These are phyloP conservation scores for Phlyctochytrium arcticum DNA, from an alignment of 192 early-diverging fungal genomes.

Conservation along the genomic window DNA sequence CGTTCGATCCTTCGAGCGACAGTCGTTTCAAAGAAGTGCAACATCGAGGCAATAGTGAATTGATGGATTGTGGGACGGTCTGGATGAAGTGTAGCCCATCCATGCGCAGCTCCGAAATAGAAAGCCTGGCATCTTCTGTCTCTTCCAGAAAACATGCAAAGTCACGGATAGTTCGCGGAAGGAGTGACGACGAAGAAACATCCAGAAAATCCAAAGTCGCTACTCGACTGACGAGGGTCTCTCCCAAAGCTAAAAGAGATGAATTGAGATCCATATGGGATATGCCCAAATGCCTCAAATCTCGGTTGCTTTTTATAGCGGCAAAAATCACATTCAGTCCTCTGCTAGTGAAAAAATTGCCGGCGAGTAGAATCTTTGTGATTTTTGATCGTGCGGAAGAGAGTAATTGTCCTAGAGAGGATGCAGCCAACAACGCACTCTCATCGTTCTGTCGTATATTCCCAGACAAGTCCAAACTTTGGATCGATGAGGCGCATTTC, in stretches of 20 bases:
- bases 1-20: too few relatives aligned
- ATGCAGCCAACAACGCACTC: background rate
- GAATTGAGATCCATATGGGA: slow-evolving; percentile 14
- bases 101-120: background rate
- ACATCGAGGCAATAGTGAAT: background rate
- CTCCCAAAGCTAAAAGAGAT: background rate
- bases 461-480: background rate
- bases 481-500: too few relatives aligned
- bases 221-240: background rate
- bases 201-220: background rate
- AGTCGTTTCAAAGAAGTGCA: too few relatives aligned
- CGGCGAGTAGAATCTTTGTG: background rate
- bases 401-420: background rate
- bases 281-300: background rate
- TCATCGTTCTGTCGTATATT: background rate
- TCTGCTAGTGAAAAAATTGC: slow-evolving; percentile 3
- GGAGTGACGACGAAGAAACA: background rate
- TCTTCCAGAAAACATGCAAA: background rate
- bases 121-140: background rate
- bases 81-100: background rate
- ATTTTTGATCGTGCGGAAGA: background rate
- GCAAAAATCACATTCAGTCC: background rate
- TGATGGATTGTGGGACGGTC: background rate
- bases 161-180: background rate
- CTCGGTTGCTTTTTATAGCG: background rate